Percentiles rank a stretch among this genome's conserved stretches.
These are phyloP conservation scores for Glycine soja DNA, from an alignment of 306 rosid genomes.

Conservation along the genomic window DNA sequence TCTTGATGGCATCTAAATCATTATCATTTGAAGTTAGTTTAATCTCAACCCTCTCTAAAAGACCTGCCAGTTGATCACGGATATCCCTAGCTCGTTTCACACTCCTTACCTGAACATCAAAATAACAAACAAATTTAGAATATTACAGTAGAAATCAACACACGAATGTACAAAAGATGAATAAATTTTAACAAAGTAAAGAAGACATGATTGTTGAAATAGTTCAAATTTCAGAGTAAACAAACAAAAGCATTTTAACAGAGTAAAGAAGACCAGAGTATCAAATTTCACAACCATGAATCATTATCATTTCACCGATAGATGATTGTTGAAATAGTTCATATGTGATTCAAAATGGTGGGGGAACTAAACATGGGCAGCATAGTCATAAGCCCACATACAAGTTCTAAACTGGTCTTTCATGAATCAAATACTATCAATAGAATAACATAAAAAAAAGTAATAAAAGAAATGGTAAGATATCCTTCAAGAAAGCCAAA, in stretches of 20 bases:
- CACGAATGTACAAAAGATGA: no score
- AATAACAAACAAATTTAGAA: no score
- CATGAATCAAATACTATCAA: neutral
- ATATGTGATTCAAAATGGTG: neutral
- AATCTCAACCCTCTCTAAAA: constrained; percentile 92
- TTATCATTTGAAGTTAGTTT: constrained; percentile 65
- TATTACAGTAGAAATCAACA: no score
- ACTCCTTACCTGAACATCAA: no score
- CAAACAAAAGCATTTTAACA: neutral
- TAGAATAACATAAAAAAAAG: neutral
- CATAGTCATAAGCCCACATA: neutral
- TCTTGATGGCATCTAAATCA: constrained; percentile 82
- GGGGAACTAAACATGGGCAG: constrained; percentile 4
- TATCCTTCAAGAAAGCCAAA: neutral
- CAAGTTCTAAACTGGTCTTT: constrained; percentile 1
- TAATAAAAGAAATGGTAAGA: neutral
- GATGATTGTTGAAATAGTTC: neutral
- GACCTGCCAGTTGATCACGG: constrained; percentile 94
- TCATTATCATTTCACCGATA: constrained; percentile 12
- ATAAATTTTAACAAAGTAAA: no score
- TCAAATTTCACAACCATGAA: constrained; percentile 27
- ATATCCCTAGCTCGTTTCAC: constrained; percentile 97
- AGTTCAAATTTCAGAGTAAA: no score
- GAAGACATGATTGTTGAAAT: neutral
- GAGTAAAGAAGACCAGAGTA: constrained; percentile 5